phyloP scores from a whole-genome alignment of 768 basidiomycete genomes.

The Suillus weaverae region DNA sequence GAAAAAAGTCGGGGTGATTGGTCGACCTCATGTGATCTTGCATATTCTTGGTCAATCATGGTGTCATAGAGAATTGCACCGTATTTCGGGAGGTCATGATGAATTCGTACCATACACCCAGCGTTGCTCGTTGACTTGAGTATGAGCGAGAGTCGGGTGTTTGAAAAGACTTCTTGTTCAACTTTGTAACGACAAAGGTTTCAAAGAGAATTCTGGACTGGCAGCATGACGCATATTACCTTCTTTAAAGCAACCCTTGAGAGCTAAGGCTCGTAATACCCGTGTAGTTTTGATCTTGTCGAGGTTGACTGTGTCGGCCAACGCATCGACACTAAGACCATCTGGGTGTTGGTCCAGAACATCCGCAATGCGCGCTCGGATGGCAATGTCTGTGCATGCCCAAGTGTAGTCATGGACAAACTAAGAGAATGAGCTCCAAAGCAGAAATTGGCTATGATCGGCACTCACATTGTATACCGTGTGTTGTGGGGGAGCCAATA shows the following conservation, averaged over 20 bases:
- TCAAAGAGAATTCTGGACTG: neutral
- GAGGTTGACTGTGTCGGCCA: conserved; percentile 23
- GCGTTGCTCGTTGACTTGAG: conserved; percentile 18
- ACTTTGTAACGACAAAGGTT: conserved; percentile 16
- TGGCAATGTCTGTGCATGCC: conserved; percentile 26
- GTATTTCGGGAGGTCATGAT: conserved; percentile 16
- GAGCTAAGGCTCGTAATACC: conserved; percentile 32
- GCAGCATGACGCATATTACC: conserved; percentile 11
- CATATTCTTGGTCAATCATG: conserved; percentile 26
- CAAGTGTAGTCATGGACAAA: conserved; percentile 26
- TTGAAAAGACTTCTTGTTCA: conserved; percentile 28
- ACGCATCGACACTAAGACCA: conserved; percentile 28
- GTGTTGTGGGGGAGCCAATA: conserved; percentile 29
- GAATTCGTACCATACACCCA: conserved; percentile 12
- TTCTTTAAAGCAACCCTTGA: conserved; percentile 33
- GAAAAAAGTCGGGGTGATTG: conserved; percentile 23
- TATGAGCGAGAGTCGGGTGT: conserved; percentile 34
- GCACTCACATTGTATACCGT: conserved; percentile 25
- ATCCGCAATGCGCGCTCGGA: conserved; percentile 28
- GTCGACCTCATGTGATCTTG: conserved; percentile 20
- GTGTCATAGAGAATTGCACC: conserved; percentile 22
- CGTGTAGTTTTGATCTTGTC: conserved; percentile 30
- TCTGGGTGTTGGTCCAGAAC: conserved; percentile 23
- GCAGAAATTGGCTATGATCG: neutral
- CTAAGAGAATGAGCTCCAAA: neutral